Conservation (phyloP, 345 rosid genomes). For the Populus davidiana region DNA sequence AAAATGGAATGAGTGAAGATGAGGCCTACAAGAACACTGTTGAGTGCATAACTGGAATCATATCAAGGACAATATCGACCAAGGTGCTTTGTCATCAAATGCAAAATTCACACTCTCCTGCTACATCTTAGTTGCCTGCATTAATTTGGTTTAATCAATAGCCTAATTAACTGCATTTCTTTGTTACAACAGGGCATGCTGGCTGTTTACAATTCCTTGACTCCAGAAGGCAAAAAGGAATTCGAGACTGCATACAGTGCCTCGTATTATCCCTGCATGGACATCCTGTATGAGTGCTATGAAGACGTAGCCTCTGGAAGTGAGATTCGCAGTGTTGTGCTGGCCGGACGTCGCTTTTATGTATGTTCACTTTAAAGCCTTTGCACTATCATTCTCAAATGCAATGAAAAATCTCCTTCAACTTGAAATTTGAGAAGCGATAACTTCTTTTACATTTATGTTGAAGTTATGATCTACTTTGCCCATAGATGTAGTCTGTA, state of each 20-base stretch:
- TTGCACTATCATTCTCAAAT: not conserved
- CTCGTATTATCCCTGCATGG: constrained; percentile 82
- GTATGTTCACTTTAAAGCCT: constrained; percentile 28
- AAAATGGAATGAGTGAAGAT: constrained; percentile 75
- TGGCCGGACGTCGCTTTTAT: constrained; percentile 88
- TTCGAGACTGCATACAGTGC: constrained; percentile 82
- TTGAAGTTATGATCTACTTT: not conserved
- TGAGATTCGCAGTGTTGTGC: constrained; percentile 81
- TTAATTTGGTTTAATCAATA: not conserved
- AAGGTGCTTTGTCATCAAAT: constrained; percentile 37
- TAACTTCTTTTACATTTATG: not conserved
- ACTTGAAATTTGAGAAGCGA: not conserved
- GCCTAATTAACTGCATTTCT: not conserved
- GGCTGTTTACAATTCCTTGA: constrained; percentile 78
- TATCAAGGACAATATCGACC: constrained; percentile 76
- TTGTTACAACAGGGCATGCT: constrained; percentile 65
- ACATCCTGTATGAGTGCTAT: constrained; percentile 79
- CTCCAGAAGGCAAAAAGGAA: constrained; percentile 68
- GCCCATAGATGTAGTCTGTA: not conserved
- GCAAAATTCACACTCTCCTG: not conserved
- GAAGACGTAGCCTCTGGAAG: constrained; percentile 85
- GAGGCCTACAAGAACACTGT: constrained; percentile 85
- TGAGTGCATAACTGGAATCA: constrained; percentile 77
- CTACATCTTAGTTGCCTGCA: not conserved
- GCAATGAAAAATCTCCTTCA: not conserved